Base-by-base conservation (phyloP, 2,329 filamentous ascomycete species). In the Hymenoscyphus infarciens region DNA sequence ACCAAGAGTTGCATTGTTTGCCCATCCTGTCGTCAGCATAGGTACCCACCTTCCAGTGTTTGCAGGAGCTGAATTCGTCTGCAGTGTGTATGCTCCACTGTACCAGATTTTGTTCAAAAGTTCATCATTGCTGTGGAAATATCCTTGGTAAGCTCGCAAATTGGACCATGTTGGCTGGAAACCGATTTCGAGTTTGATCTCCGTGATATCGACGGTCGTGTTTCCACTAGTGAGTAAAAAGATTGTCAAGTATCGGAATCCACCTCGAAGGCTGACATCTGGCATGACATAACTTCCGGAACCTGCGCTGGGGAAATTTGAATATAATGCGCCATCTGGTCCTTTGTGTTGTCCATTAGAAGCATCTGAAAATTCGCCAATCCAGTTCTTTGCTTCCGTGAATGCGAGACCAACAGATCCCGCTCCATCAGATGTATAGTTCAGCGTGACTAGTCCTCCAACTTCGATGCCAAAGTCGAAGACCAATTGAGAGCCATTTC, bases 381-480 rank as follows among this genome's bases (percentile, higher is more conserved):
- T 79, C 72, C 76, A 81, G 63, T 80, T 76, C 65, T 78, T 81
- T 1, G 75, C 75, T 66, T 82, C 80, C 3, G 78, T 76, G 64
- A 82, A 82, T 16, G 80, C 79, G 8, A 83, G 68, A 0, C 80
- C 79, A 5, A 82, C 65, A 1, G 74, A 69, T 3, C 76, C 77
- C 16, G 71, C 70, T 2, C 76, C 76, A 11, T 75, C 76, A 4
- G 78, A 73, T 2, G 57, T 52, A 55, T 69, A 69, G 3, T 67
- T 56, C 11, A 71, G 16, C 1, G 64, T 79, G 7, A 83, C 73
- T 60, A 86, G 78, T 11, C 84, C 84, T 22, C 84, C 83, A 11
- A 87, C 83, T 70, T 86, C 83, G 33, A 78, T 76, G 3, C 83
- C 83, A 69, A 86, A 87, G 70, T 87, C 84, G 63, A 85, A 83